These are phyloP conservation scores for Starmerella floris DNA, from an alignment of 805 yeast species.

Conservation along the genomic window DNA sequence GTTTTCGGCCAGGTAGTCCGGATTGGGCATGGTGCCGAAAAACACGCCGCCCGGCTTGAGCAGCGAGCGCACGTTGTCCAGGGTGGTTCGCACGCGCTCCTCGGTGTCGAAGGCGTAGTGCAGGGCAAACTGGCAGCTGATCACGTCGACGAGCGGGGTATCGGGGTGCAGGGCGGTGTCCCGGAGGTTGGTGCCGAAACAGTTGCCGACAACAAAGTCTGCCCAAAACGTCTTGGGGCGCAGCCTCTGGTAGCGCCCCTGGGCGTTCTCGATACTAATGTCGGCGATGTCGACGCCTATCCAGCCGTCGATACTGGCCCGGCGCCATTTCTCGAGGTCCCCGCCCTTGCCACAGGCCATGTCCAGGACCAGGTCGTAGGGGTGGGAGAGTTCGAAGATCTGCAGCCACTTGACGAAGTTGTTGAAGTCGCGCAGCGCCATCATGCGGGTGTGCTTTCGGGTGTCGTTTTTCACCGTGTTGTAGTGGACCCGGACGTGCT, in stretches of 20 bases:
- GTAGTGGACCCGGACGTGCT: conserved; percentile 66
- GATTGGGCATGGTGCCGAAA: conserved; percentile 87
- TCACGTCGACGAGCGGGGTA: conserved; percentile 74
- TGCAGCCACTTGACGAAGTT: conserved; percentile 82
- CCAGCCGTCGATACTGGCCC: conserved; percentile 57
- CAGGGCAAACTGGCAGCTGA: conserved; percentile 80
- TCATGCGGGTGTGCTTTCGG: conserved; percentile 69
- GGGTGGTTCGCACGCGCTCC: conserved; percentile 55
- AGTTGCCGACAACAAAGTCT: conserved; percentile 84
- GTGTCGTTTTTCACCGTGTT: conserved; percentile 67
- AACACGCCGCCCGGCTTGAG: conserved; percentile 74
- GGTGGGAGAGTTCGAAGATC: conserved; percentile 51
- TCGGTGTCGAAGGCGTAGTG: conserved; percentile 92
- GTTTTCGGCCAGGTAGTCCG: conserved; percentile 49
- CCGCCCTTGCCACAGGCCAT: conserved; percentile 98
- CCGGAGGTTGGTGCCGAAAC: conserved; percentile 51
- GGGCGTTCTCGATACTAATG: conserved; percentile 74
- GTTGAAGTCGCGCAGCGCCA: conserved; percentile 75
- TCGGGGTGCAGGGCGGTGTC: conserved; percentile 60
- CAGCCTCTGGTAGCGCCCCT: conserved; percentile 53
- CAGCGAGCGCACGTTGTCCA: conserved; percentile 63
- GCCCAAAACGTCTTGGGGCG: conserved; percentile 47
- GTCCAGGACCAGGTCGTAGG: conserved; percentile 54
- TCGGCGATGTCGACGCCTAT: conserved; percentile 90
- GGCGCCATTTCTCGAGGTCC: conserved; percentile 79